Percentiles rank a stretch among this genome's conserved stretches.
Conservation (phyloP, 2,329 filamentous ascomycete species). For the Hypoxylon sp. region DNA sequence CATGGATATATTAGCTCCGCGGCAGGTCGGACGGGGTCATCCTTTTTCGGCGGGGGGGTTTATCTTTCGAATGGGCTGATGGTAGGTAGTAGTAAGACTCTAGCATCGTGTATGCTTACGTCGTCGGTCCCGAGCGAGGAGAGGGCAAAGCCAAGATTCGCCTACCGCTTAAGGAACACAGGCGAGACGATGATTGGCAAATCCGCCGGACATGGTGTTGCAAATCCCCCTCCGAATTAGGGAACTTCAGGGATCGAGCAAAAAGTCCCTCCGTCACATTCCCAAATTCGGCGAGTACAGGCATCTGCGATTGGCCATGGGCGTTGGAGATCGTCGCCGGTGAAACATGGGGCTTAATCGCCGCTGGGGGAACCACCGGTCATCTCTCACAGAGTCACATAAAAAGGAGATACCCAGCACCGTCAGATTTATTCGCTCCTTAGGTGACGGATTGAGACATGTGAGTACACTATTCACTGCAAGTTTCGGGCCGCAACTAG, state of each 20-base stretch:
- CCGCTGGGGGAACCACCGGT: slow-evolving; percentile 8
- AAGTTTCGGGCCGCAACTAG: slow-evolving; percentile 5
- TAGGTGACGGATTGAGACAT: slow-evolving; percentile 7
- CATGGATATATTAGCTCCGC: slow-evolving; percentile 28
- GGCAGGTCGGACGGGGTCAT: background rate
- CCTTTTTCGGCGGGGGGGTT: slow-evolving; percentile 5
- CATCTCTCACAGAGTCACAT: background rate
- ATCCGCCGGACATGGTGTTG: slow-evolving; percentile 7
- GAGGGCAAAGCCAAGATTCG: slow-evolving; percentile 9
- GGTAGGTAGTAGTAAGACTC: slow-evolving; percentile 7
- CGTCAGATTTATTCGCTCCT: slow-evolving; percentile 3
- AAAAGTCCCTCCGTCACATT: slow-evolving; percentile 28
- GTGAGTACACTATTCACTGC: slow-evolving; percentile 11
- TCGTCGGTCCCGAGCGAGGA: slow-evolving; percentile 38
- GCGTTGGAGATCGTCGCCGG: slow-evolving; percentile 7
- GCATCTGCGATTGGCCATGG: slow-evolving; percentile 33
- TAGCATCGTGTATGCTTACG: background rate
- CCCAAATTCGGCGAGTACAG: slow-evolving; percentile 32
- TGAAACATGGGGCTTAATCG: slow-evolving; percentile 10
- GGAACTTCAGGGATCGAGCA: slow-evolving; percentile 14
- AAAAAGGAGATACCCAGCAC: background rate
- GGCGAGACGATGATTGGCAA: slow-evolving; percentile 21
- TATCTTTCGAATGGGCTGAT: slow-evolving; percentile 22
- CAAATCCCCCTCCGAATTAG: slow-evolving; percentile 24
- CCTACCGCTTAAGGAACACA: slow-evolving; percentile 10